These are phyloP conservation scores for Cytospora paraplurivora DNA, from an alignment of 2,329 filamentous ascomycete species.

Conservation along the genomic window DNA sequence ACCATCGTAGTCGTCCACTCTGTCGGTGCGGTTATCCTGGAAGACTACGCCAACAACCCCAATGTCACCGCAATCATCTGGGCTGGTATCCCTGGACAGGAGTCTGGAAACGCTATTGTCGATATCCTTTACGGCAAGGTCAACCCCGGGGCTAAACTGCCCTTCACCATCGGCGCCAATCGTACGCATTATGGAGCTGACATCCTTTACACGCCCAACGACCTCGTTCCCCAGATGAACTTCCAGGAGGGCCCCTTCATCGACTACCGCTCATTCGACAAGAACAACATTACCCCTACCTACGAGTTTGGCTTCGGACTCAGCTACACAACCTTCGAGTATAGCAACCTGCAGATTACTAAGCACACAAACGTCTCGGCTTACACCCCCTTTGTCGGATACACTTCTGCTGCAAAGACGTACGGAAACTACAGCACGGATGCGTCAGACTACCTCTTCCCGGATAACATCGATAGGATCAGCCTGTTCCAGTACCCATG, in stretches of 20 bases:
- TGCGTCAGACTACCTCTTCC: conserved; percentile 29
- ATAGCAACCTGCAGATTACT: conserved; percentile 34
- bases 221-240: conserved; percentile 62
- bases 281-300: conserved; percentile 60
- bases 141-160: conserved; percentile 68
- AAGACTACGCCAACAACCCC: conserved; percentile 60
- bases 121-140: conserved; percentile 52
- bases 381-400: conserved; percentile 49
- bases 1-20: conserved; percentile 59
- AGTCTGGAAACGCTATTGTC: conserved; percentile 51
- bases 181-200: conserved; percentile 73
- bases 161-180: conserved; percentile 77
- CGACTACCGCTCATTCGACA: conserved; percentile 75
- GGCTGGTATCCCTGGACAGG: conserved; percentile 58
- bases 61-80: conserved; percentile 59
- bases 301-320: conserved; percentile 81
- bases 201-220: conserved; percentile 55
- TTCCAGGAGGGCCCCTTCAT: conserved; percentile 79
- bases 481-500: conserved; percentile 52
- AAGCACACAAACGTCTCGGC: conserved; percentile 35
- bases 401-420: conserved; percentile 50
- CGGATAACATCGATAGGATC: conserved; percentile 31
- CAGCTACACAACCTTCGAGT: conserved; percentile 72
- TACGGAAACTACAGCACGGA: conserved; percentile 40
- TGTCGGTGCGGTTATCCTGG: conserved; percentile 62